phyloP scores from a whole-genome alignment of 2,329 filamentous ascomycete genomes.

The Alternaria hordeiaustralica region DNA sequence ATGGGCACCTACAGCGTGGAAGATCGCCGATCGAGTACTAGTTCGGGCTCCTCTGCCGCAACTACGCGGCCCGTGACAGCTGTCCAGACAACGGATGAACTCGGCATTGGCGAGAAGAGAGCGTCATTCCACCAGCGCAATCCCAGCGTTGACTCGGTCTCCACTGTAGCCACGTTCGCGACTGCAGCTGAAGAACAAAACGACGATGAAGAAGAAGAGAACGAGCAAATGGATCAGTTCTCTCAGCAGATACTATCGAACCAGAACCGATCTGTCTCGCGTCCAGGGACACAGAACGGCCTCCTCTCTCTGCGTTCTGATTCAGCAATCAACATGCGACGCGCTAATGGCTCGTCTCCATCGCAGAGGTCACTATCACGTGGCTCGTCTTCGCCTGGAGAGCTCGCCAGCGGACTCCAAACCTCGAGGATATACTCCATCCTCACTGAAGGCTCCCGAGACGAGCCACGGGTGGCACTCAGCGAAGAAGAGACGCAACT shows the following conservation, averaged over 20 bases:
- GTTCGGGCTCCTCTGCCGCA: slow-evolving; percentile 58
- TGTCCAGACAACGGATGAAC: slow-evolving; percentile 26
- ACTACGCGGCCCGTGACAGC: slow-evolving; percentile 54
- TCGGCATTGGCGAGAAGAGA: slow-evolving; percentile 30
- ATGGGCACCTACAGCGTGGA: slow-evolving; percentile 76
- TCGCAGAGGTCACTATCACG: slow-evolving; percentile 36
- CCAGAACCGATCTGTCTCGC: slow-evolving; percentile 23
- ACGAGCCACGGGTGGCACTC: slow-evolving; percentile 47
- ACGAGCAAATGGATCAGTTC: slow-evolving; percentile 52
- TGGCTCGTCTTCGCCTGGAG: slow-evolving; percentile 39
- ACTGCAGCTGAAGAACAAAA: slow-evolving; percentile 64
- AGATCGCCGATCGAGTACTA: slow-evolving; percentile 62
- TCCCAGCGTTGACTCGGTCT: slow-evolving; percentile 65
- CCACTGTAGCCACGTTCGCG: slow-evolving; percentile 67
- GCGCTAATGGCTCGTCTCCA: slow-evolving; percentile 32
- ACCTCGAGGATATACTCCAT: slow-evolving; percentile 52
- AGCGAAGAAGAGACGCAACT: slow-evolving; percentile 64
- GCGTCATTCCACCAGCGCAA: slow-evolving; percentile 56
- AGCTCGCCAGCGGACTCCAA: slow-evolving; percentile 45
- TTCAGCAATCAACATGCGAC: slow-evolving; percentile 42
- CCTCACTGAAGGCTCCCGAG: slow-evolving; percentile 45
- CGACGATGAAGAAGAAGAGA: slow-evolving; percentile 47
- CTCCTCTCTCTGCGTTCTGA: slow-evolving; percentile 38
- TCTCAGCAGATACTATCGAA: slow-evolving; percentile 40
- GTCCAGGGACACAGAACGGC: slow-evolving; percentile 20